phyloP scores from a whole-genome alignment of 345 rosid genomes.

The Dipteronia dyeriana region DNA sequence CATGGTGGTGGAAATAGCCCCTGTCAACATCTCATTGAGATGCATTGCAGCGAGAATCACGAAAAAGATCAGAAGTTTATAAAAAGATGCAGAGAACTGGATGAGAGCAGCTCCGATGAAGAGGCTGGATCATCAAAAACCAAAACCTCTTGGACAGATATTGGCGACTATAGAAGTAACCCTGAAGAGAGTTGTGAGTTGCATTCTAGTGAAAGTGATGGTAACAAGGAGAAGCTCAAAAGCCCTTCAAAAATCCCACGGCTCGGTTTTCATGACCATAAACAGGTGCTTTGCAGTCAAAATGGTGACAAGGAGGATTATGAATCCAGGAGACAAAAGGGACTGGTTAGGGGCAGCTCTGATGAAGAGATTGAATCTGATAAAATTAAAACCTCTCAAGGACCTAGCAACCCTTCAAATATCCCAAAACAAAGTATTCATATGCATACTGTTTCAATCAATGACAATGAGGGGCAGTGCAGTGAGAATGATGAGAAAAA shows the following conservation, averaged over 20 bases:
- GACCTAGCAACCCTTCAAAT: too few species aligned
- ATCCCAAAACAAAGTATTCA: too few species aligned
- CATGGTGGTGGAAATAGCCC: constrained; percentile 6
- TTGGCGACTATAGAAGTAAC: not conserved
- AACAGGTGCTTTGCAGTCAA: not conserved
- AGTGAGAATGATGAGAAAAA: not conserved
- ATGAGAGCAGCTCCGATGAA: not conserved
- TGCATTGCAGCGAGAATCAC: not conserved
- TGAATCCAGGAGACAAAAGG: not conserved
- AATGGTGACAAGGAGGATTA: too few species aligned
- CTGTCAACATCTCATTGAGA: not conserved
- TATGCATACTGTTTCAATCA: too few species aligned
- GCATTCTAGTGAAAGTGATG: constrained; percentile 6
- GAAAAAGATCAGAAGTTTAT: constrained; percentile 17
- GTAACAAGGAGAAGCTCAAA: not conserved
- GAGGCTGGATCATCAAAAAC: constrained; percentile 3
- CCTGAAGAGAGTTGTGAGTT: not conserved
- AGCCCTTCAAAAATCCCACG: constrained; percentile 14
- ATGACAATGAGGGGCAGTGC: too few species aligned
- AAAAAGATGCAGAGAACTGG: not conserved
- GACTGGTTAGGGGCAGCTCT: not conserved
- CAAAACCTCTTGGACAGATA: not conserved
- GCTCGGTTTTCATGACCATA: constrained; percentile 7
- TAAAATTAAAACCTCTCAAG: too few species aligned
- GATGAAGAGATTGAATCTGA: not conserved